A percentile compares a stretch with the other conserved stretches of the same genome.
Evolutionary conservation across 345 rosid genomes (phyloP).

Genomic region (Brassica carinata): DNA sequence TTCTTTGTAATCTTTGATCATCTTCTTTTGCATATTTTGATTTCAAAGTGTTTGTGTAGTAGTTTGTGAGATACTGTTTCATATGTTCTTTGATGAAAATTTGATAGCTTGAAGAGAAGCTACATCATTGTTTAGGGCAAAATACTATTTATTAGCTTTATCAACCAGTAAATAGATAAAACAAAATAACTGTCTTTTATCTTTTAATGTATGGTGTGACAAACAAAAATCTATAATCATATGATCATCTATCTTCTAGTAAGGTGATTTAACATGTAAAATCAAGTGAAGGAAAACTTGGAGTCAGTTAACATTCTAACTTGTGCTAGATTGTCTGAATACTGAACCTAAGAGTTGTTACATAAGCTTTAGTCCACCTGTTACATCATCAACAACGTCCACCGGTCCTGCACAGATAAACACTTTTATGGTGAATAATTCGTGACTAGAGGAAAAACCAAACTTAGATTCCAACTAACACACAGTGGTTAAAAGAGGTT

Average conservation of each 20-base stretch:
- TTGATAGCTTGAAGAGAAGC: slow-evolving; percentile 27
- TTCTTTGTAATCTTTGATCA: background rate
- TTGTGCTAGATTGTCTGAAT: background rate
- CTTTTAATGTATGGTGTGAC: slow-evolving; percentile 3
- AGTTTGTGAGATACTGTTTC: slow-evolving; percentile 24
- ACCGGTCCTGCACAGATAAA: slow-evolving; percentile 69
- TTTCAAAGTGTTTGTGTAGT: slow-evolving; percentile 22
- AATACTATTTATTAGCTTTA: background rate
- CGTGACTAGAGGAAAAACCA: background rate
- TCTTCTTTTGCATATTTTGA: background rate
- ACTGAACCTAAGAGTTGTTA: slow-evolving; percentile 35
- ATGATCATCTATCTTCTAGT: background rate
- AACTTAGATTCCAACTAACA: background rate
- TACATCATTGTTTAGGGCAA: slow-evolving; percentile 19
- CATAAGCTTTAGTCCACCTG: slow-evolving; percentile 91
- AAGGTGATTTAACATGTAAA: background rate
- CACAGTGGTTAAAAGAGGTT: background rate
- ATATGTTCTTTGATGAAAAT: slow-evolving; percentile 11
- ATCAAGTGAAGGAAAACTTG: background rate
- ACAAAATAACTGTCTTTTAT: background rate
- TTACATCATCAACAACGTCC: slow-evolving; percentile 82
- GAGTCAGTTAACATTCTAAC: background rate
- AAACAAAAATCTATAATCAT: background rate
- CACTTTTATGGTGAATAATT: background rate
- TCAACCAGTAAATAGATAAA: background rate